A percentile compares a stretch with the other conserved stretches of the same genome.
Conservation (phyloP, 2,329 filamentous ascomycete genomes). For the Botrytis porri region DNA sequence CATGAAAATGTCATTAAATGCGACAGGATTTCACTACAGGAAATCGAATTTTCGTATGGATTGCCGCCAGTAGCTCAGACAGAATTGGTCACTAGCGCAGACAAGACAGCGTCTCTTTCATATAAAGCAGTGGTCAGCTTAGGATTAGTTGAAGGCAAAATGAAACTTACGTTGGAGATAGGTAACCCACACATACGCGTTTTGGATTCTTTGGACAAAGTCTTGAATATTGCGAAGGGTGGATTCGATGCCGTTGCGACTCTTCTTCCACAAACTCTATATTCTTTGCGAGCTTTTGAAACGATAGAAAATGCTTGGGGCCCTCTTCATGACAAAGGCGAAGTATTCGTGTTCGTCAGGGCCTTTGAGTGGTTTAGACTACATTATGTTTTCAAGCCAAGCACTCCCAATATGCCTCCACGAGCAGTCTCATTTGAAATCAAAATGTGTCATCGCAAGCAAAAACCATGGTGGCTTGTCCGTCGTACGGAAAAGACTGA, state of each 20-base stretch:
- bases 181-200: slow-evolving; percentile 67
- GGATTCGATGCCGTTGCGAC: slow-evolving; percentile 52
- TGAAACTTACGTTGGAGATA: slow-evolving; percentile 57
- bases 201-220: slow-evolving; percentile 53
- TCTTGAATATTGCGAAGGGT: slow-evolving; percentile 53
- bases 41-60: slow-evolving; percentile 68
- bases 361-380: slow-evolving; percentile 57
- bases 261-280: slow-evolving; percentile 59
- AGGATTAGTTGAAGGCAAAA: slow-evolving; percentile 44
- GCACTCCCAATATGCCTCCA: slow-evolving; percentile 30
- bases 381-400: slow-evolving; percentile 47
- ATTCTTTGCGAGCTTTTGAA: slow-evolving; percentile 60
- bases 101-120: slow-evolving; percentile 21
- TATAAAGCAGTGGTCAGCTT: slow-evolving; percentile 61
- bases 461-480: slow-evolving; percentile 41
- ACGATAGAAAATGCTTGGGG: slow-evolving; percentile 56
- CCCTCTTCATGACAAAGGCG: slow-evolving; percentile 41
- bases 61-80: slow-evolving; percentile 26
- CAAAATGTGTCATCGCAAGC: slow-evolving; percentile 48
- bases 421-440: slow-evolving; percentile 51
- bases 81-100: slow-evolving; percentile 24
- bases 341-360: slow-evolving; percentile 52
- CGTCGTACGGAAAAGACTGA: slow-evolving; percentile 31
- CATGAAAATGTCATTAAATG: slow-evolving; percentile 54
- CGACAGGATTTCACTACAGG: slow-evolving; percentile 57